Percentiles rank a stretch among this genome's conserved stretches.
Evolutionary conservation across 2,329 filamentous ascomycete species (phyloP).

Genomic region (Geosmithia putterillii): DNA sequence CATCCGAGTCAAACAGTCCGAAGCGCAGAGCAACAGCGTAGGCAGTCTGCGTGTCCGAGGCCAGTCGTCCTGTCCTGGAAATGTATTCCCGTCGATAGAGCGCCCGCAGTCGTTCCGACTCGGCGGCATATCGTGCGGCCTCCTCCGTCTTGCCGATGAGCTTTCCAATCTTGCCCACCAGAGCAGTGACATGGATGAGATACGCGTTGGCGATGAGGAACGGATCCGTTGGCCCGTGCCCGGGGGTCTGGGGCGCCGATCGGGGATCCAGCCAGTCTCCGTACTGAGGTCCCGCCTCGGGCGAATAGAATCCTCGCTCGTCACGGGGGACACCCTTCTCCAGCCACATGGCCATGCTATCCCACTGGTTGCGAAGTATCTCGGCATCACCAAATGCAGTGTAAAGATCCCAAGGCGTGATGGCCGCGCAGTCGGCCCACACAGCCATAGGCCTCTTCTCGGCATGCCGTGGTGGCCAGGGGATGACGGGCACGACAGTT

Average conservation of each 20-base stretch:
- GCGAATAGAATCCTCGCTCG: constrained; percentile 23
- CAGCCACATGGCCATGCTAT: constrained; percentile 26
- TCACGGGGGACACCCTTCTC: constrained; percentile 20
- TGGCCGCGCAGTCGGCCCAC: constrained; percentile 5
- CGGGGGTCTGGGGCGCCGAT: constrained; percentile 25
- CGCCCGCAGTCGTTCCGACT: constrained; percentile 8
- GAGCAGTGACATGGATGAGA: constrained; percentile 26
- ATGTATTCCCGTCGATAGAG: constrained; percentile 20
- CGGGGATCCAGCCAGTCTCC: constrained; percentile 37
- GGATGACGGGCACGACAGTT: too few species aligned
- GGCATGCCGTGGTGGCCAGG: too few species aligned
- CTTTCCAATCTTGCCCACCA: constrained; percentile 20
- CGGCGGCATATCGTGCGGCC: constrained; percentile 8
- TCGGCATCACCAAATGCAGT: constrained; percentile 21
- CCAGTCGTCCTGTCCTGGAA: constrained; percentile 12
- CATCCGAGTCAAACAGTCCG: constrained; percentile 13
- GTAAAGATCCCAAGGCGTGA: constrained; percentile 25
- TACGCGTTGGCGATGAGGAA: constrained; percentile 33
- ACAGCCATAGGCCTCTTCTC: constrained; percentile 1
- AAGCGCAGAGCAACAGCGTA: constrained; percentile 24
- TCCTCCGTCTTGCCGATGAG: constrained; percentile 16
- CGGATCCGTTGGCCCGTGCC: constrained; percentile 23
- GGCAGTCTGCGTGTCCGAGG: constrained; percentile 26
- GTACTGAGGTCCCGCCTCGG: constrained; percentile 20
- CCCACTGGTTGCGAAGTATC: constrained; percentile 24